A percentile compares a stretch with the other conserved stretches of the same genome.
These are phyloP conservation scores for Ormosia semicastrata DNA, from an alignment of 306 rosid genomes.

Conservation along the genomic window DNA sequence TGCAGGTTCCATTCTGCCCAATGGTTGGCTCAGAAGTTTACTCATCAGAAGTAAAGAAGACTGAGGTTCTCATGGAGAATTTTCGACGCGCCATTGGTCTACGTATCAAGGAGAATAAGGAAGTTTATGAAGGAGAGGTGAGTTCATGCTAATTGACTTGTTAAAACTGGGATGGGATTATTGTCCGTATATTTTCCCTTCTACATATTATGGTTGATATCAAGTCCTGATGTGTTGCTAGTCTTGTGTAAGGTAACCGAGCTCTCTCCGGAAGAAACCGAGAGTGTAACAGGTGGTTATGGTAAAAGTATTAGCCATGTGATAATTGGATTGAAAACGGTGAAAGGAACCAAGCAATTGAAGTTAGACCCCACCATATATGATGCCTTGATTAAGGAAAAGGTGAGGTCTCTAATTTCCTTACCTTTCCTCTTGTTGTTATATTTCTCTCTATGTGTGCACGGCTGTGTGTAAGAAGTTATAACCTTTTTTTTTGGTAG, in stretches of 20 bases:
- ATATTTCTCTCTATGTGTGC: not conserved
- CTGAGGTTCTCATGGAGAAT: conserved; percentile 94
- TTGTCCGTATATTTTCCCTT: not conserved
- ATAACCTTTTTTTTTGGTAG: not conserved
- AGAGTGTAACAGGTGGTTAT: conserved; percentile 90
- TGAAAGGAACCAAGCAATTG: conserved; percentile 94
- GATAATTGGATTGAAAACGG: conserved; percentile 89
- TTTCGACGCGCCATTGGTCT: conserved; percentile 89
- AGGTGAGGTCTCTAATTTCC: conserved; percentile 46
- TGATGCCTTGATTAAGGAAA: conserved; percentile 92
- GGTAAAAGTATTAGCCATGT: conserved; percentile 99
- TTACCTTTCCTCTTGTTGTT: not conserved
- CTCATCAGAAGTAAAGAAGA: conserved; percentile 95
- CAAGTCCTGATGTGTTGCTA: conserved; percentile 23
- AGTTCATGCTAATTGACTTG: conserved; percentile 20
- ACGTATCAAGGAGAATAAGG: conserved; percentile 94
- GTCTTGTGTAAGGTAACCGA: conserved; percentile 68
- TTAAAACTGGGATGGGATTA: not conserved
- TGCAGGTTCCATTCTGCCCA: conserved; percentile 92
- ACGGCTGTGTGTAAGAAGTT: not conserved
- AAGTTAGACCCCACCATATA: conserved; percentile 97
- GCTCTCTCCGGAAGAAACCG: conserved; percentile 94
- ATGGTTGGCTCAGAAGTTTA: conserved; percentile 99
- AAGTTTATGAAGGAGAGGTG: conserved; percentile 98
- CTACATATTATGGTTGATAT: conserved; percentile 3